Base-by-base conservation (phyloP, 768 basidiomycete genomes). In the Rhodotorula toruloides region DNA sequence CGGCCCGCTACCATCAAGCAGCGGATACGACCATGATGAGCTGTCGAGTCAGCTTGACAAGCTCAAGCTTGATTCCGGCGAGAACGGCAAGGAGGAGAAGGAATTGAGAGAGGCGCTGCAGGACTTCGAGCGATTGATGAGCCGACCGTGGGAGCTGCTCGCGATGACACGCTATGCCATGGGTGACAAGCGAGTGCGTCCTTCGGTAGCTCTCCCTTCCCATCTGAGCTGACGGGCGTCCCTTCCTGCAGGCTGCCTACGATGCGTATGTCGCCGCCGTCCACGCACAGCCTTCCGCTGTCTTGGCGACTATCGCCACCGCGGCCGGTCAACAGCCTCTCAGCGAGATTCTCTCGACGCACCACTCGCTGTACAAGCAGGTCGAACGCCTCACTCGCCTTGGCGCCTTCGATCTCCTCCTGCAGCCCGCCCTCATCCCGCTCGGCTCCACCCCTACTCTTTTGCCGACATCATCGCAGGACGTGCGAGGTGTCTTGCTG, bases 131-230 rank as follows among this genome's bases (percentile, higher is more conserved):
- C 58, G 85, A 39, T 85, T 87, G 66, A 71, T 91, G 34, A 83
- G 82, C 68, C 81, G 86, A 29, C 79, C 91, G 52, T 93, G 86
- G 83, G 90, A 96, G 77, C 76, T 94, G 37, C 79, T 93, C 32
- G 91, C 83, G 0, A 84, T 87, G 8, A 91, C 89, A 75, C 85
- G 84, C 73, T 81, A 83, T 36, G 91, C 89, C 76, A 85, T 85
- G 34, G 87, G 86, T 0, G 87, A 94, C 70, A 82, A 87, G 29
- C 83, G 83, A 82, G 91, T 89, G 13, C 37, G 48, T 47, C 36
- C 32, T 32, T 32, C 22, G 13, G 5, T 1, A 19, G 5, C 8
- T 39, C 36, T 13, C n/a, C 40, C 31, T 3, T 7, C 2, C 16
- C 6, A 29, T 10, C 37, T 54, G 37, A 54, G n/a, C 37, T 7